Base-by-base conservation (phyloP, 2,329 filamentous ascomycete species). In the Phialophora verrucosa region DNA sequence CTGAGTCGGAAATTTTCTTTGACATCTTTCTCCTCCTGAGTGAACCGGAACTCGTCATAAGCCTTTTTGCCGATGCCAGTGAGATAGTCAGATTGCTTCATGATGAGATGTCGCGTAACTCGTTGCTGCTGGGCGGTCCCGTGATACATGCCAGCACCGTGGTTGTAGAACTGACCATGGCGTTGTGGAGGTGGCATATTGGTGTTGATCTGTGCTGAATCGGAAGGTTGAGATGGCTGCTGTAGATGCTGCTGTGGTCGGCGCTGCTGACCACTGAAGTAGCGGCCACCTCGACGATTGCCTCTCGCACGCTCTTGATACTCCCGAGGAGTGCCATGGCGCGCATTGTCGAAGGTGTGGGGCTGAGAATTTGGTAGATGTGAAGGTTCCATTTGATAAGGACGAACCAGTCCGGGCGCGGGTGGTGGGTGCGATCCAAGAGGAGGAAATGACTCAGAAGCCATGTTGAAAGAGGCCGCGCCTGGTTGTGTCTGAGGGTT, bases 1-100 rank as follows among this genome's bases (percentile, higher is more conserved):
- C 80, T 79, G 54, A 79, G 74, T 57, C 91, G 86, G 71, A 96
- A 93, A 0, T 77, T 75, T 72, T 95, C 90, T 74, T 95, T 96
- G 70, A 88, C 84, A 2, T 83, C 79, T 59, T 90, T 85, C 71
- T 95, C 91, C 42, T 74, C 69, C 25, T 42, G 58, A 5, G 42
- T 68, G 17, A 74, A 65, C 50, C 53, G 63, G 32, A 72, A 65
- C 20, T 27, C 59, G 7, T 51, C 55, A 44, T 63, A 59, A 11
- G 63, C 65, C 51, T 59, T 61, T 35, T 29, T 59, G 38, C 63
- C 64, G 31, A 73, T 54, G 12, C 31, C 32, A 32, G 59, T 68
- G n/a, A 73, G 64, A 58, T 73, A 73, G 32, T 73, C 69, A 1
- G 67, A 58, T 53, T 73, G 72, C 51, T 65, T 68, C 65, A 70